A percentile compares a stretch with the other conserved stretches of the same genome.
Evolutionary conservation across 1,139 yeast species (phyloP).

Genomic region (Taphrina pruni): DNA sequence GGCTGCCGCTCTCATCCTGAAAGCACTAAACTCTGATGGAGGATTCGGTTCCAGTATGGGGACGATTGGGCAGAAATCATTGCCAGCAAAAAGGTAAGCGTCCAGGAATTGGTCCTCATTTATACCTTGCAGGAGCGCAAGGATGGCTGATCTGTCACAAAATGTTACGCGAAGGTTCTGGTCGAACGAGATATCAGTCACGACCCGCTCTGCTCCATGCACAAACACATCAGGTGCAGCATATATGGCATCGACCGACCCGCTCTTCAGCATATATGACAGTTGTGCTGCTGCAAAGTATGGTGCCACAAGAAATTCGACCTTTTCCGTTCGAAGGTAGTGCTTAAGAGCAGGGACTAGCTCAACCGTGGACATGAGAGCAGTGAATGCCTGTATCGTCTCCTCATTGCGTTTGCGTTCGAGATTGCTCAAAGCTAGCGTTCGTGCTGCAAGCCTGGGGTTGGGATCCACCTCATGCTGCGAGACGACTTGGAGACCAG

Average conservation of each 20-base stretch:
- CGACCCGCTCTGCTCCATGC: conserved; percentile 65
- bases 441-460: conserved; percentile 46
- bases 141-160: conserved; percentile 42
- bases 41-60: conserved; percentile 55
- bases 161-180: conserved; percentile 68
- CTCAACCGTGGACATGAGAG: conserved; percentile 12
- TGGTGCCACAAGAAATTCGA: conserved; percentile 81
- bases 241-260: conserved; percentile 68
- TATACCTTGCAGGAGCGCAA: conserved; percentile 35
- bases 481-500: conserved; percentile 57
- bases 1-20: conserved; percentile 54
- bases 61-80: conserved; percentile 75
- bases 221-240: conserved; percentile 68
- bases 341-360: conserved; percentile 21
- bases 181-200: conserved; percentile 53
- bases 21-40: conserved; percentile 51
- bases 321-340: conserved; percentile 58
- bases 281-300: conserved; percentile 82
- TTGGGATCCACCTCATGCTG: conserved; percentile 31
- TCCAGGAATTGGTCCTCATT: conserved; percentile 40
- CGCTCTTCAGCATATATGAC: conserved; percentile 64
- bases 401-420: conserved; percentile 51
- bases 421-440: conserved; percentile 53
- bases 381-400: conserved; percentile 48
- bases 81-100: conserved; percentile 76